Conservation (phyloP, 257 asterid genomes). For the Jasminum sambac region DNA sequence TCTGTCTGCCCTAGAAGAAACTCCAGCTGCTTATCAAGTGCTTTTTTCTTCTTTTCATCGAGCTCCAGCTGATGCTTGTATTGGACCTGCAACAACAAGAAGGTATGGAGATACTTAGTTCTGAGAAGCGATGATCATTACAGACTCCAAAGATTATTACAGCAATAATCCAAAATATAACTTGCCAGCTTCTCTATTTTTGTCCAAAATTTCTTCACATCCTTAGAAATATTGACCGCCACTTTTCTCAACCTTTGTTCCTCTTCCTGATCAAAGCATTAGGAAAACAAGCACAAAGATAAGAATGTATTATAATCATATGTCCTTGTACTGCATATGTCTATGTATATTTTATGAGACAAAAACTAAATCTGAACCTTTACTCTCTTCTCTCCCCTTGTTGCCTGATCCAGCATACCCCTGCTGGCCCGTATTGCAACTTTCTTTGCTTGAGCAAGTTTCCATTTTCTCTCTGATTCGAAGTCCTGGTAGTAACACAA, state of each 20-base stretch:
- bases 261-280: conserved; percentile 65
- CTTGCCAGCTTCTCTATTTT: conserved; percentile 96
- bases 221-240: conserved; percentile 89
- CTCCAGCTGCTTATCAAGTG: conserved; percentile 93
- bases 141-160: conserved; percentile 6
- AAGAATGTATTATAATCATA: conserved; percentile 12
- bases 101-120: conserved; percentile 24
- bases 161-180: conserved; percentile 28
- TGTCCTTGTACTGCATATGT: conserved; percentile 3
- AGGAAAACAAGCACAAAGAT: conserved; percentile 21
- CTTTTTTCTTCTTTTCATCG: conserved; percentile 91
- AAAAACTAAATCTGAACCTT: conserved; percentile 53
- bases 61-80: conserved; percentile 93
- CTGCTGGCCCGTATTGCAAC: conserved; percentile 94
- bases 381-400: conserved; percentile 92
- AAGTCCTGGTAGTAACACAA: conserved; percentile 64
- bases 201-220: conserved; percentile 93
- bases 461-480: conserved; percentile 99
- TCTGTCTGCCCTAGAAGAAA: conserved; percentile 99
- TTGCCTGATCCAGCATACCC: conserved; percentile 94
- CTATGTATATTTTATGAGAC: conserved; percentile 23
- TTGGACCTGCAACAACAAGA: conserved; percentile 60
- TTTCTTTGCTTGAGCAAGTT: conserved; percentile 92
- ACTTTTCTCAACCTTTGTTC: conserved; percentile 84
- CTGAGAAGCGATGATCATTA: conserved; percentile 16